phyloP scores from a whole-genome alignment of 345 rosid genomes.

The Brassica cretica region DNA sequence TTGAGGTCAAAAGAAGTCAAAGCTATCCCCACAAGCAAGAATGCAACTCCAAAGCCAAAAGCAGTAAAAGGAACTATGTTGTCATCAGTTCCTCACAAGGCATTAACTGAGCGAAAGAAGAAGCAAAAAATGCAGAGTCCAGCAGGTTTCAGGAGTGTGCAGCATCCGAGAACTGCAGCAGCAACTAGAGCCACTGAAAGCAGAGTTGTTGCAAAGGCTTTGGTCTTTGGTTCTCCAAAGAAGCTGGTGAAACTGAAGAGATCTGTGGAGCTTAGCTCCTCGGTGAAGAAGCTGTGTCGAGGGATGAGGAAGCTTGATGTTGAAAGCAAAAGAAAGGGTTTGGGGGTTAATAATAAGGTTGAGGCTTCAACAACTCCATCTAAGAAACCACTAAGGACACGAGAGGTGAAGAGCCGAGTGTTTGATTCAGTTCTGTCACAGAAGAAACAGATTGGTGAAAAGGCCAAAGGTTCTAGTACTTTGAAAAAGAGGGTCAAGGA shows the following conservation, averaged over 20 bases:
- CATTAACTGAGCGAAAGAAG: conserved; percentile 57
- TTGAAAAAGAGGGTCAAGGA: conserved; percentile 42
- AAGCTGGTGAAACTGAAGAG: conserved; percentile 56
- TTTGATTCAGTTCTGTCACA: conserved; percentile 56
- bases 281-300: conserved; percentile 52
- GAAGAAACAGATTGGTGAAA: conserved; percentile 43
- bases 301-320: conserved; percentile 77
- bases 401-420: conserved; percentile 93
- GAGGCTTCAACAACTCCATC: conserved; percentile 43
- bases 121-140: conserved; percentile 52
- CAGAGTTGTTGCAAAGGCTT: conserved; percentile 53
- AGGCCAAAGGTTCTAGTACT: conserved; percentile 38
- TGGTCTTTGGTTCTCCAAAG: conserved; percentile 84
- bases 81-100: conserved; percentile 42
- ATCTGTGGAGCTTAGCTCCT: conserved; percentile 50
- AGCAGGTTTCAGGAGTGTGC: conserved; percentile 57
- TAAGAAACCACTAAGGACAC: conserved; percentile 50
- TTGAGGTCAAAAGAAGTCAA: conserved; percentile 39
- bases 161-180: conserved; percentile 52
- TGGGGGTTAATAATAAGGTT: conserved; percentile 35
- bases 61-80: conserved; percentile 33
- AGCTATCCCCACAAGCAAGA: conserved; percentile 34
- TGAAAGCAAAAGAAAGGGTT: conserved; percentile 45
- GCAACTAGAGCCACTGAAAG: conserved; percentile 42
- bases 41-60: conserved; percentile 52